These are phyloP conservation scores for Teratosphaeria pseudoeucalypti DNA, from an alignment of 2,329 filamentous ascomycete genomes.

Conservation along the genomic window DNA sequence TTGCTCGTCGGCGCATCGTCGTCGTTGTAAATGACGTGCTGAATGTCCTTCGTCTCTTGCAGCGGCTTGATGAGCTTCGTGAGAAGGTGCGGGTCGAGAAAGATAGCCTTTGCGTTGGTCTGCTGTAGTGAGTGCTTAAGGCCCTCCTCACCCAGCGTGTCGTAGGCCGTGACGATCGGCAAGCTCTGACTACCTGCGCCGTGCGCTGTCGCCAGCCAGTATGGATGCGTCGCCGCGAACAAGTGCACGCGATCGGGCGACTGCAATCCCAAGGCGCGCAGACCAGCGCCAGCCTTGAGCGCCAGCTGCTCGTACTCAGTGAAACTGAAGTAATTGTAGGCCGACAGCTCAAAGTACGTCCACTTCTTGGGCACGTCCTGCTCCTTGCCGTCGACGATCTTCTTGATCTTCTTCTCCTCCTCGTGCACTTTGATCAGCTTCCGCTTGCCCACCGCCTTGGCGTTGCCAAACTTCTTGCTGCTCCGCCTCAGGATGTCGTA, in stretches of 20 bases:
- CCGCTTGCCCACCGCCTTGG: conserved; percentile 52
- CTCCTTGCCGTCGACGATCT: conserved; percentile 71
- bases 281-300: conserved; percentile 58
- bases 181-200: conserved; percentile 70
- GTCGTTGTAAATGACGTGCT: conserved; percentile 50
- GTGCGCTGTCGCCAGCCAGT: conserved; percentile 70
- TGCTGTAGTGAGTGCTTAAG: conserved; percentile 78
- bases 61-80: conserved; percentile 44
- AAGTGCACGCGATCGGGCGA: conserved; percentile 63
- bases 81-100: conserved; percentile 69
- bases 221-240: conserved; percentile 70
- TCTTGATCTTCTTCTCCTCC: conserved; percentile 83
- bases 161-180: conserved; percentile 87
- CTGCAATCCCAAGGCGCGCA: conserved; percentile 63
- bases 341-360: conserved; percentile 76
- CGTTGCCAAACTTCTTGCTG: conserved; percentile 46
- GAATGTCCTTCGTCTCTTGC: conserved; percentile 45
- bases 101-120: conserved; percentile 72
- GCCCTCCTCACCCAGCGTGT: conserved; percentile 76
- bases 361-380: conserved; percentile 80
- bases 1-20: conserved; percentile 28
- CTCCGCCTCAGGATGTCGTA: conserved; percentile 68
- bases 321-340: conserved; percentile 68
- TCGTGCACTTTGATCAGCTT: conserved; percentile 66
- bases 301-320: conserved; percentile 64